Conservation (phyloP, 1,139 yeast species). For the Yamadazyma siamensis region DNA sequence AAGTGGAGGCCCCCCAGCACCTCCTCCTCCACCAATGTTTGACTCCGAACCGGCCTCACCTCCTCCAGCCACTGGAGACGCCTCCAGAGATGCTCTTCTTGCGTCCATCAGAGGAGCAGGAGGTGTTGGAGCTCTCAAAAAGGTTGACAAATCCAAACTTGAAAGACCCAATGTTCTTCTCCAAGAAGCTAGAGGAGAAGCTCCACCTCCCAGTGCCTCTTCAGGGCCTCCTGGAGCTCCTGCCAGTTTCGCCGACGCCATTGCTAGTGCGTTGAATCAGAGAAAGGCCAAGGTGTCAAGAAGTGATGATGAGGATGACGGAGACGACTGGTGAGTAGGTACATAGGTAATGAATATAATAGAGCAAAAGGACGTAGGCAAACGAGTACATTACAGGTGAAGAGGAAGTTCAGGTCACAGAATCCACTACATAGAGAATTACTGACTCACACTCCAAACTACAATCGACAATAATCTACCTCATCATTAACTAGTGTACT, state of each 20-base stretch:
- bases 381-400: slow-evolving; percentile 1
- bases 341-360: neutral
- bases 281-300: slow-evolving; percentile 81
- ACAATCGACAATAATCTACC: neutral
- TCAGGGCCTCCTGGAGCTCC: slow-evolving; percentile 42
- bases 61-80: slow-evolving; percentile 29
- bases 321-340: slow-evolving; percentile 29
- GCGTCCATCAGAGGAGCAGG: slow-evolving; percentile 86
- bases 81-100: slow-evolving; percentile 75
- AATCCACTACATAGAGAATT: no score
- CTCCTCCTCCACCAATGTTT: slow-evolving; percentile 28
- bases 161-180: slow-evolving; percentile 74
- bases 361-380: slow-evolving; percentile 1
- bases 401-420: no score
- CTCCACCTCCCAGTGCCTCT: slow-evolving; percentile 23
- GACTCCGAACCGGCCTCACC: slow-evolving; percentile 19
- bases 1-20: no score
- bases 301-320: slow-evolving; percentile 85
- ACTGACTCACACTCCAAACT: no score
- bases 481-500: neutral
- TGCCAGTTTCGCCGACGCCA: slow-evolving; percentile 75
- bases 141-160: slow-evolving; percentile 78
- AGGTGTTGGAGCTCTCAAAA: slow-evolving; percentile 63
- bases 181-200: slow-evolving; percentile 69
- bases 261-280: slow-evolving; percentile 79